A percentile compares a stretch with the other conserved stretches of the same genome.
These are phyloP conservation scores for Globisporangium splendens DNA, from an alignment of 352 stramenopile genomes.

Conservation along the genomic window DNA sequence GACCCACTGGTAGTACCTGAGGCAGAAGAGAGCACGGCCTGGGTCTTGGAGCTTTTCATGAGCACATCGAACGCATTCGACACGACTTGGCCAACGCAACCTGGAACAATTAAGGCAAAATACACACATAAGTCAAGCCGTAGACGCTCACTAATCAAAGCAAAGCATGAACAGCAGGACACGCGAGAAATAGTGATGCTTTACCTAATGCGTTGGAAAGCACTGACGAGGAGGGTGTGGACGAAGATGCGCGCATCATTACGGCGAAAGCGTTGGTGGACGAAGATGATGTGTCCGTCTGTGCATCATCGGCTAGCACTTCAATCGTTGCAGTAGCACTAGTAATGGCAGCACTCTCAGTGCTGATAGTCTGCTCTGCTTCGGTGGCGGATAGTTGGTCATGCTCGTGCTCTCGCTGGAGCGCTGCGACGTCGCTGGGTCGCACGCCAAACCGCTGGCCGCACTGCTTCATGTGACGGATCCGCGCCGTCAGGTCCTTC, in stretches of 20 bases:
- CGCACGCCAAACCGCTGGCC: slow-evolving; percentile 64
- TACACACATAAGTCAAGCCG: neutral
- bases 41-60: slow-evolving; percentile 76
- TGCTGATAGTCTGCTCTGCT: neutral
- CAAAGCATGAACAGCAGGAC: no score
- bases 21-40: slow-evolving; percentile 25
- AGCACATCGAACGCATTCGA: slow-evolving; percentile 80
- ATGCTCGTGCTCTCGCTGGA: slow-evolving; percentile 11
- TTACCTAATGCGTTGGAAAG: slow-evolving; percentile 10
- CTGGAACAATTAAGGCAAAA: neutral
- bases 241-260: slow-evolving; percentile 46
- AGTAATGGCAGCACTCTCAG: neutral
- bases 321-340: neutral
- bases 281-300: neutral
- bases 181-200: no score
- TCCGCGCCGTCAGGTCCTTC: slow-evolving; percentile 36
- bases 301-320: neutral
- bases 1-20: slow-evolving; percentile 2
- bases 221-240: slow-evolving; percentile 9
- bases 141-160: neutral
- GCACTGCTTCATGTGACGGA: slow-evolving; percentile 80
- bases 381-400: neutral
- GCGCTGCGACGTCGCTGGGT: slow-evolving; percentile 36
- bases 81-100: slow-evolving; percentile 11
- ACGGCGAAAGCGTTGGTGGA: slow-evolving; percentile 45